phyloP scores from a whole-genome alignment of 805 yeast species.

The Ogataea nonfermentans region DNA sequence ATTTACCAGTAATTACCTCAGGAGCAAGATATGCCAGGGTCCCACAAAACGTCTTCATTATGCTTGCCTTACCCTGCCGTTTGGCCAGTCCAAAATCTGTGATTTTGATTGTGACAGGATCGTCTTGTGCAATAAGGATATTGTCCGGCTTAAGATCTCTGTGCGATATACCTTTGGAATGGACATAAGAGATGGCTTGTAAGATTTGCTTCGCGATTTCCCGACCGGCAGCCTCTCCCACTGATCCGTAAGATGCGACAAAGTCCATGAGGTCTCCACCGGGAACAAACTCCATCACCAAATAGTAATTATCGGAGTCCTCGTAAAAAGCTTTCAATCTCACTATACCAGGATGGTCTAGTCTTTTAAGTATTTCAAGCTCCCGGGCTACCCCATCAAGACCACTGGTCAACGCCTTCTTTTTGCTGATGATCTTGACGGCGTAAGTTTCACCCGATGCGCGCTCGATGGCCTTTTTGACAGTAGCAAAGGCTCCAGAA shows the following conservation, averaged over 20 bases:
- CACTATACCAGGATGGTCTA: conserved; percentile 86
- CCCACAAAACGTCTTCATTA: conserved; percentile 96
- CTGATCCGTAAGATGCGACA: conserved; percentile 87
- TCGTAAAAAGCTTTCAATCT: conserved; percentile 80
- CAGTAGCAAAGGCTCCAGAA: conserved; percentile 98
- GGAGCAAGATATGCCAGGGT: conserved; percentile 97
- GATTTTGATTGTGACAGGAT: conserved; percentile 87
- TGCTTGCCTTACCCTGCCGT: conserved; percentile 76
- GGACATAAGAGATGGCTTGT: conserved; percentile 83
- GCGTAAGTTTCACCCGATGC: conserved; percentile 84
- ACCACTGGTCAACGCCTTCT: conserved; percentile 73
- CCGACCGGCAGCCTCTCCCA: conserved; percentile 86
- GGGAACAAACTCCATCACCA: conserved; percentile 93
- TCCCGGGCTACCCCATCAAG: conserved; percentile 84
- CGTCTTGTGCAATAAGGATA: conserved; percentile 83
- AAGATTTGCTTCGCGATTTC: conserved; percentile 84
- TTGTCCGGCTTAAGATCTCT: conserved; percentile 97
- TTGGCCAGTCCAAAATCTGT: conserved; percentile 97
- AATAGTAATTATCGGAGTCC: conserved; percentile 73
- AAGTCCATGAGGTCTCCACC: conserved; percentile 99
- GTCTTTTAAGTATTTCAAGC: conserved; percentile 69
- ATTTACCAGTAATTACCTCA: conserved; percentile 68
- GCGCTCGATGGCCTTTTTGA: conserved; percentile 85
- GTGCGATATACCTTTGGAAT: conserved; percentile 88
- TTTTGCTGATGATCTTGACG: conserved; percentile 81